A percentile compares a stretch with the other conserved stretches of the same genome.
These are phyloP conservation scores for Lentinula raphanica DNA, from an alignment of 768 basidiomycete species.

Conservation along the genomic window DNA sequence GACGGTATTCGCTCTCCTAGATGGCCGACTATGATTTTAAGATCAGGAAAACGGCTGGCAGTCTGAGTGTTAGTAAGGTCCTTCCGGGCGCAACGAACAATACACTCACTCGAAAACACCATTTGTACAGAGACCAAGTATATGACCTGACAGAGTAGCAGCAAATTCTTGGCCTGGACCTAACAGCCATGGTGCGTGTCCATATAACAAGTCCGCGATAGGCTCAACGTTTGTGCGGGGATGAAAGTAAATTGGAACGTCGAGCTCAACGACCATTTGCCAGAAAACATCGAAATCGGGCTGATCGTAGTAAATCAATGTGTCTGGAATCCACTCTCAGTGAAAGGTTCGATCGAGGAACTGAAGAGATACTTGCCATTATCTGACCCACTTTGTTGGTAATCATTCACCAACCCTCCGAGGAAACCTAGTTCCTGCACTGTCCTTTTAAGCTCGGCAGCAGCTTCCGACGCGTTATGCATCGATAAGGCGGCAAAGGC, in stretches of 20 bases:
- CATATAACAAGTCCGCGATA: neutral
- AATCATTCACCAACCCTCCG: constrained; percentile 39
- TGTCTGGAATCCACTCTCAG: neutral
- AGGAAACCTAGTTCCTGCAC: constrained; percentile 36
- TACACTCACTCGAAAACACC: constrained; percentile 26
- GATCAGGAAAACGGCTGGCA: constrained; percentile 34
- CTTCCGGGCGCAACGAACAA: neutral
- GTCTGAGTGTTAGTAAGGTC: too few species aligned
- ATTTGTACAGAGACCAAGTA: constrained; percentile 34
- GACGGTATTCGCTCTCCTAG: constrained; percentile 38
- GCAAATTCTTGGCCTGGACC: constrained; percentile 33
- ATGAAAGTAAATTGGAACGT: constrained; percentile 6
- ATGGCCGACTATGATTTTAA: constrained; percentile 38
- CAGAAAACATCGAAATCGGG: constrained; percentile 6
- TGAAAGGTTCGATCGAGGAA: neutral
- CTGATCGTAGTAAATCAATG: constrained; percentile 8
- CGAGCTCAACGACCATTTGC: constrained; percentile 4
- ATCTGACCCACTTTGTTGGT: constrained; percentile 32
- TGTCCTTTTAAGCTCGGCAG: constrained; percentile 33
- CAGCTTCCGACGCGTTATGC: constrained; percentile 39
- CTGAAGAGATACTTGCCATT: neutral
- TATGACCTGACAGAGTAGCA: constrained; percentile 33
- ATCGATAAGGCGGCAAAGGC: constrained; percentile 38
- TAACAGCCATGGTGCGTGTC: constrained; percentile 27
- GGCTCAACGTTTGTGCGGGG: neutral